Percentiles rank a stretch among this genome's conserved stretches.
phyloP scores from a whole-genome alignment of 164 flowering plant species.

The Dillenia turbinata region DNA sequence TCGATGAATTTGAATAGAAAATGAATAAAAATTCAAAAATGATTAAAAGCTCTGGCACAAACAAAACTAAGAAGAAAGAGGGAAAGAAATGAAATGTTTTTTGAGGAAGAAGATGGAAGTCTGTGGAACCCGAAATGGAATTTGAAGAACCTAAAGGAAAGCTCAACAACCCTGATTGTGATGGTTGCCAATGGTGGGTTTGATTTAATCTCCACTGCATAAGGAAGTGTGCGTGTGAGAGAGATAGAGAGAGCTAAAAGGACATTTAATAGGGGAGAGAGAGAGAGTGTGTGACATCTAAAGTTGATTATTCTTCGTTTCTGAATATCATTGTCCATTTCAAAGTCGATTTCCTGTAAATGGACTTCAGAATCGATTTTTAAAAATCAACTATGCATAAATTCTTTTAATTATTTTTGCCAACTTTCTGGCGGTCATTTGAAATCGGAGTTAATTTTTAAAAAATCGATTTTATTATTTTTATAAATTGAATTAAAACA shows the following conservation, averaged over 20 bases:
- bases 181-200: constrained; percentile 12
- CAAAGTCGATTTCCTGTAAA: too few relatives aligned
- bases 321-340: too few relatives aligned
- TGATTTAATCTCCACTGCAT: constrained; percentile 11
- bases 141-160: constrained; percentile 6
- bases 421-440: too few relatives aligned
- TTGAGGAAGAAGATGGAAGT: neutral
- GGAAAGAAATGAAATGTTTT: constrained; percentile 19
- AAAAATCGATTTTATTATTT: too few relatives aligned
- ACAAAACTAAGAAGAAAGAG: constrained; percentile 15
- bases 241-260: constrained; percentile 1
- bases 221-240: neutral
- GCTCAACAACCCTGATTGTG: constrained; percentile 12
- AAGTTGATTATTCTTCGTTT: too few relatives aligned
- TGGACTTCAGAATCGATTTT: too few relatives aligned
- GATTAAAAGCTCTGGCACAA: neutral
- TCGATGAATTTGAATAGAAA: constrained; percentile 2
- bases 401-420: too few relatives aligned
- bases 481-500: too few relatives aligned
- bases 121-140: constrained; percentile 1
- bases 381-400: too few relatives aligned
- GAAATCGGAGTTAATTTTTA: too few relatives aligned
- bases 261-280: too few relatives aligned
- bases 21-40: constrained; percentile 9
- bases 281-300: too few relatives aligned